Evolutionary conservation across 2,329 filamentous ascomycete species (phyloP).

Genomic region (Fusarium hostae): DNA sequence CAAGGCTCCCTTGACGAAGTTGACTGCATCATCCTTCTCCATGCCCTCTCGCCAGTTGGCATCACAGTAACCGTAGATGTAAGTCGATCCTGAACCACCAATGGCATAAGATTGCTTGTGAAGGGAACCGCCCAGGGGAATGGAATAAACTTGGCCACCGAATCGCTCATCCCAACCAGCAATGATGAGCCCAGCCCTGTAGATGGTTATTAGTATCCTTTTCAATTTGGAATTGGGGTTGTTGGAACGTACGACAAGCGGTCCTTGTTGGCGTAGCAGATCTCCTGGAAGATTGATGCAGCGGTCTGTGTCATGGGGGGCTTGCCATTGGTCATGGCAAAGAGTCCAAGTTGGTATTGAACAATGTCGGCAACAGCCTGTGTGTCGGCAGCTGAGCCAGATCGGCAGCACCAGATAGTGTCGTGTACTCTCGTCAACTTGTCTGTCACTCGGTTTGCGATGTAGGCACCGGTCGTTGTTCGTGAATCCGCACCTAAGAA

Average conservation of each 20-base stretch:
- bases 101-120: constrained; percentile 98
- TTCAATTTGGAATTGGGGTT: not conserved
- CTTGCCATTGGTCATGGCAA: constrained; percentile 89
- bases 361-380: constrained; percentile 99
- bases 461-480: constrained; percentile 97
- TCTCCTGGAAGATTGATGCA: constrained; percentile 94
- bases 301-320: constrained; percentile 94
- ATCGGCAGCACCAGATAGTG: constrained; percentile 99
- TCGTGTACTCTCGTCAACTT: constrained; percentile 99
- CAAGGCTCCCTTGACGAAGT: constrained; percentile 92
- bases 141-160: constrained; percentile 97
- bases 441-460: constrained; percentile 98
- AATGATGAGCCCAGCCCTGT: constrained; percentile 94
- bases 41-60: constrained; percentile 95
- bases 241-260: constrained; percentile 75
- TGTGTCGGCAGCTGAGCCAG: constrained; percentile 95
- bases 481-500: constrained; percentile 85
- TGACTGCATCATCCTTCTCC: constrained; percentile 89
- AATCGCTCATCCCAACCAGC: constrained; percentile 97
- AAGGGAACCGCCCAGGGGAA: constrained; percentile 93
- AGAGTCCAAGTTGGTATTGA: constrained; percentile 94
- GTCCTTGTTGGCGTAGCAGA: constrained; percentile 99
- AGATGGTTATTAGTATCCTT: constrained; percentile 22
- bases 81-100: constrained; percentile 95
- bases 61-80: constrained; percentile 99